These are phyloP conservation scores for Fusarium gaditjirri DNA, from an alignment of 2,329 filamentous ascomycete genomes.

Conservation along the genomic window DNA sequence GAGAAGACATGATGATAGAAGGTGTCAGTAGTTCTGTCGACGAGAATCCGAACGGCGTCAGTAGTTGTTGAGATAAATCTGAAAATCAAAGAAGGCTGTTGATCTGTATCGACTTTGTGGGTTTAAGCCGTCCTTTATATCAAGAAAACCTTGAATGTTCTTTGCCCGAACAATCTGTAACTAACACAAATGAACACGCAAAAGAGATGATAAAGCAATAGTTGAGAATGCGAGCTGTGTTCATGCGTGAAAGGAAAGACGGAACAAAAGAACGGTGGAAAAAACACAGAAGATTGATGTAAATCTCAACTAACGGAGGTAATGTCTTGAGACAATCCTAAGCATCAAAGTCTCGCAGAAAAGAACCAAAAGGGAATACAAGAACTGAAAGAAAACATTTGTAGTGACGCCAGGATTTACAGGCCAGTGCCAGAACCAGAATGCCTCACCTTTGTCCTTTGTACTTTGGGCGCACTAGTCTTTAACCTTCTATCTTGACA, in stretches of 20 bases:
- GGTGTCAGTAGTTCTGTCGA: fast-evolving
- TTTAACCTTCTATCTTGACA: fast-evolving
- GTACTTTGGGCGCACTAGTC: too few species aligned
- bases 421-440: fast-evolving
- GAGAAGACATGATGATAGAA: background rate
- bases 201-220: fast-evolving
- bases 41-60: background rate
- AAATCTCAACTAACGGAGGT: fast-evolving
- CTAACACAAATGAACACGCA: background rate
- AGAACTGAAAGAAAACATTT: fast-evolving
- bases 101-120: fast-evolving
- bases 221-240: background rate
- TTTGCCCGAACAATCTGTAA: background rate
- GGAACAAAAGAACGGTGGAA: background rate
- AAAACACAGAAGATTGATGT: fast-evolving
- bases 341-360: too few species aligned
- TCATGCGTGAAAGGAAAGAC: background rate
- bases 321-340: fast-evolving
- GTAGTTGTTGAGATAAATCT: background rate
- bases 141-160: fast-evolving
- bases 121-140: background rate
- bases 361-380: fast-evolving
- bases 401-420: fast-evolving
- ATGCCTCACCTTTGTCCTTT: background rate
- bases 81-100: fast-evolving